Base-by-base conservation (phyloP, 257 asterid species). In the Misopates orontium region DNA sequence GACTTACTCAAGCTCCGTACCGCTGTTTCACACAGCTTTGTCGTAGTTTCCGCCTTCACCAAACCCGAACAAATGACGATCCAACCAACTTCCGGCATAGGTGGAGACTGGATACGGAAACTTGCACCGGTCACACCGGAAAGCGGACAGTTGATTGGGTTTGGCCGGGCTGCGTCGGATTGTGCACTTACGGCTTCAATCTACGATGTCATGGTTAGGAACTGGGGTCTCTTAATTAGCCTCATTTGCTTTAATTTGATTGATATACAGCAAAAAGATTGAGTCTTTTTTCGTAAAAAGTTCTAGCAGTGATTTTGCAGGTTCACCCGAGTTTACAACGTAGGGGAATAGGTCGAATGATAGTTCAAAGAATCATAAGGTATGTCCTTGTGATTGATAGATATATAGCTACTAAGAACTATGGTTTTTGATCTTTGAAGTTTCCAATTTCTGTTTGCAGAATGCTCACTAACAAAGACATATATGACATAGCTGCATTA, bases 121-220 rank as follows among this genome's bases (percentile, higher is more conserved):
- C 71, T 85, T 71, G 65, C 77, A 73, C 98, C 95, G 2, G 79
- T 82, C 64, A 78, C 88, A 64, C 97, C 94, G 68, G 82, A 74
- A 20, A 85, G 84, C 54, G 95, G 99, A 24, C 75, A 55, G 63
- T 74, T 93, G 75, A 73, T 93, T 48, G 99, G 99, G 55, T 93
- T 93, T 39, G 96, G 97, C 47, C 90, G 97, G 1, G 97, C 90
- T 4, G 95, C 90, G 69, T 85, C 99, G 2, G 99, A 93, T 81
- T 66, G 74, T 66, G 91, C 84, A 25, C 70, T 93, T 45, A 83
- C 96, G 57, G 97, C 97, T 16, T 79, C 95, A 1, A 82, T 87
- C 19, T 76, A 93, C 55, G 99, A 93, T 78, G 86, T 90, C 52
- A 83, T 87, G 96, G 99, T 93, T n/a, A 69, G 85, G 65, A 36